Conservation (phyloP, 352 stramenopile species). For the Plasmopara viticola region DNA sequence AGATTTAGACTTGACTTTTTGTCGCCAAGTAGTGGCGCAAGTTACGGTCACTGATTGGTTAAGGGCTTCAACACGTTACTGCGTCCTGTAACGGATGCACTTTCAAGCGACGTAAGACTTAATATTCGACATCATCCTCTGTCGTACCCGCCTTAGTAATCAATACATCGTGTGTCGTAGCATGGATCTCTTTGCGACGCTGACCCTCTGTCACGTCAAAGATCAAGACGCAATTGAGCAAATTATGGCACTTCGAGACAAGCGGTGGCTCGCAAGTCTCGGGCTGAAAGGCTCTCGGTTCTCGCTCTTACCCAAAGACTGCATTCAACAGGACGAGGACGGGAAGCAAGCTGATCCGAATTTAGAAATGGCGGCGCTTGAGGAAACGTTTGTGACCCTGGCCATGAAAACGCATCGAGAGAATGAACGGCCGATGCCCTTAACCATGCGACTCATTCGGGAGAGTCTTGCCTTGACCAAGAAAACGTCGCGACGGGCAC, state of each 20-base stretch:
- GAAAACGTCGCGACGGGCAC: conserved; percentile 6
- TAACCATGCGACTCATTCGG: conserved; percentile 72
- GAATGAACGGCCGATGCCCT: conserved; percentile 28
- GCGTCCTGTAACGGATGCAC: conserved; percentile 21
- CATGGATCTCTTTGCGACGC: conserved; percentile 38
- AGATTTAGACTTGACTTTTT: neutral
- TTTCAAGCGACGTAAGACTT: conserved; percentile 15
- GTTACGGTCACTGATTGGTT: conserved; percentile 1
- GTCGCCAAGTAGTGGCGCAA: neutral
- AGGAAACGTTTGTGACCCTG: conserved; percentile 37
- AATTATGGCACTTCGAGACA: conserved; percentile 29
- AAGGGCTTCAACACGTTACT: neutral
- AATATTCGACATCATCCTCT: conserved; percentile 8
- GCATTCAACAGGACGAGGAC: conserved; percentile 6
- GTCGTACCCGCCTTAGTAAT: conserved; percentile 2
- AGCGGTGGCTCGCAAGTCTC: conserved; percentile 25
- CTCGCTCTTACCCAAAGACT: conserved; percentile 4
- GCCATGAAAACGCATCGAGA: conserved; percentile 27
- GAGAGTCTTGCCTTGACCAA: conserved; percentile 24
- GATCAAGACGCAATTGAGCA: conserved; percentile 26
- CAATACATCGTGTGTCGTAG: neutral
- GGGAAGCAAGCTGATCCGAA: conserved; percentile 35
- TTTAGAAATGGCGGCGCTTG: conserved; percentile 50
- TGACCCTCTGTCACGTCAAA: conserved; percentile 23
- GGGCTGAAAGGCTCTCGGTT: conserved; percentile 13